Evolutionary conservation across 148 eudicot species (phyloP).

Genomic region (Mesembryanthemum crystallinum): DNA sequence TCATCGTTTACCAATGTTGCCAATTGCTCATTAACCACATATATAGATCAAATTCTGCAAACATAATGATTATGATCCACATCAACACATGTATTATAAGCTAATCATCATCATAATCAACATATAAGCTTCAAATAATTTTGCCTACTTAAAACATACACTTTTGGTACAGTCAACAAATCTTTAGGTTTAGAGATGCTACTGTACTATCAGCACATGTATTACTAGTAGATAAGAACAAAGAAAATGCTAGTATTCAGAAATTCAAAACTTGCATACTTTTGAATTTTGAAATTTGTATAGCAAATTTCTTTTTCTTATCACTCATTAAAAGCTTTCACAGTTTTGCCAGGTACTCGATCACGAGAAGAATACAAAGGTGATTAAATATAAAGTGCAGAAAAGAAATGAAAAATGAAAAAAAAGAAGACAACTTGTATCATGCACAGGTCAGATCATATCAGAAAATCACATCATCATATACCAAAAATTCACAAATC

Average conservation of each 20-base stretch:
- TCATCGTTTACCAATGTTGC: constrained; percentile 50
- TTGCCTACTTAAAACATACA: neutral
- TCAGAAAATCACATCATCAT: neutral
- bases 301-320: too few species aligned
- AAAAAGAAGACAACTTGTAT: constrained; percentile 10
- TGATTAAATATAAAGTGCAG: constrained; percentile 17
- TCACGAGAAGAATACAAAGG: constrained; percentile 27
- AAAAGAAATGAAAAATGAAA: neutral
- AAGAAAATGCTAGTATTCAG: too few species aligned
- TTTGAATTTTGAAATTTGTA: neutral
- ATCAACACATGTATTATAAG: too few species aligned
- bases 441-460: constrained; percentile 25
- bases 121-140: neutral
- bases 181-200: neutral
- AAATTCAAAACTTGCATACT: too few species aligned
- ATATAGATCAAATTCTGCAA: constrained; percentile 30
- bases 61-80: neutral
- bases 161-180: neutral
- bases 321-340: constrained; percentile 12
- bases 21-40: constrained; percentile 23
- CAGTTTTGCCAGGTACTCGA: neutral
- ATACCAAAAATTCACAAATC: neutral
- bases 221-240: too few species aligned
- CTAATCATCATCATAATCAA: too few species aligned
- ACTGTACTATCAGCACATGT: too few species aligned